These are phyloP conservation scores for Fomitopsis serialis DNA, from an alignment of 768 basidiomycete genomes.

Conservation along the genomic window DNA sequence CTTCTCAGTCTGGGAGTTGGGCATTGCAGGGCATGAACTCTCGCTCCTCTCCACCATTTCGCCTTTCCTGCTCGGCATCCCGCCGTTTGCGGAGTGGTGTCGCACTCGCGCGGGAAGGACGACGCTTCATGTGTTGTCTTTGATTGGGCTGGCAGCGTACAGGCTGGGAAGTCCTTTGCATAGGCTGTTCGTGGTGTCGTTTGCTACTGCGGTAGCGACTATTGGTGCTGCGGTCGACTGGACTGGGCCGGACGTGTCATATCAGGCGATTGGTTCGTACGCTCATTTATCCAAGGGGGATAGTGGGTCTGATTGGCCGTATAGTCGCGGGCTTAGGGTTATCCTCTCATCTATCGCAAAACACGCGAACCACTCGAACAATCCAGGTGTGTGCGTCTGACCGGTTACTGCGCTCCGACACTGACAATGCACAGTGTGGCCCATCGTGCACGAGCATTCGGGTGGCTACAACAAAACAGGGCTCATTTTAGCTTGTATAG, in stretches of 20 bases:
- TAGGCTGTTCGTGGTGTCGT: slow-evolving; percentile 52
- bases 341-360: slow-evolving; percentile 65
- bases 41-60: slow-evolving; percentile 69
- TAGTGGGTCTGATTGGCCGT: neutral
- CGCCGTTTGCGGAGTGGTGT: slow-evolving; percentile 39
- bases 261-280: slow-evolving; percentile 46
- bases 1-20: slow-evolving; percentile 89
- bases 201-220: slow-evolving; percentile 46
- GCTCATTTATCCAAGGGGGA: neutral
- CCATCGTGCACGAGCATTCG: slow-evolving; percentile 58
- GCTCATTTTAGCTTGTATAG: slow-evolving; percentile 48
- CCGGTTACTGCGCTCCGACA: neutral
- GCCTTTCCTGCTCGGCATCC: slow-evolving; percentile 51
- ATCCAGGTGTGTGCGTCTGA: slow-evolving; percentile 48
- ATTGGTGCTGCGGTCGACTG: slow-evolving; percentile 50
- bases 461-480: slow-evolving; percentile 71
- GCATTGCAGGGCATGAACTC: slow-evolving; percentile 77
- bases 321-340: slow-evolving; percentile 68
- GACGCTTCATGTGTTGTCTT: slow-evolving; percentile 41
- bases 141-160: slow-evolving; percentile 52
- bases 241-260: slow-evolving; percentile 35
- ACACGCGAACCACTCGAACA: slow-evolving; percentile 74
- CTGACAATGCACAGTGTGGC: slow-evolving; percentile 40
- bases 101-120: slow-evolving; percentile 44
- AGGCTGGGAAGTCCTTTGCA: slow-evolving; percentile 42